phyloP scores from a whole-genome alignment of 495 filamentous ascomycete species.

The Penicillium mononematosum region DNA sequence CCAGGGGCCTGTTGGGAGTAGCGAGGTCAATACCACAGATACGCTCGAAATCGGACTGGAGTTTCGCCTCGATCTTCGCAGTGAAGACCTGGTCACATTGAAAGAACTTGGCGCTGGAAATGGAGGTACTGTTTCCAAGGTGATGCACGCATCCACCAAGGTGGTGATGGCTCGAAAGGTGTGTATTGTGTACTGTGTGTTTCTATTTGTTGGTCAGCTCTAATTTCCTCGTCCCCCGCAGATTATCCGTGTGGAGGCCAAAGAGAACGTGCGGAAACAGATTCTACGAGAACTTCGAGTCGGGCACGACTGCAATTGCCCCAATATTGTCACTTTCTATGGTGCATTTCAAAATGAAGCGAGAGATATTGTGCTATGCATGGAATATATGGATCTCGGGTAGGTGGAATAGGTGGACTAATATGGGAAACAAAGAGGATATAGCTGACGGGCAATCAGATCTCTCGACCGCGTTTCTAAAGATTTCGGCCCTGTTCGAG shows the following conservation, averaged over 20 bases:
- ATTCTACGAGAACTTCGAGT: conserved; percentile 96
- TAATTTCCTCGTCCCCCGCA: conserved; percentile 33
- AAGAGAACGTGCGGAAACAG: conserved; percentile 91
- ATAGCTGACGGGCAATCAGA: conserved; percentile 45
- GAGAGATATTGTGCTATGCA: conserved; percentile 97
- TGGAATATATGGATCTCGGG: conserved; percentile 99
- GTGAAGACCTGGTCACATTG: conserved; percentile 87
- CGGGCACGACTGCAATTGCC: conserved; percentile 95
- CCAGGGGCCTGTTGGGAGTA: conserved; percentile 59
- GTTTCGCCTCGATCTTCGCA: conserved; percentile 87
- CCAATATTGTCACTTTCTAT: conserved; percentile 95
- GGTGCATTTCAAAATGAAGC: conserved; percentile 94
- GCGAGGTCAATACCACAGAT: conserved; percentile 60
- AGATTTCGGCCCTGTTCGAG: conserved; percentile 89
- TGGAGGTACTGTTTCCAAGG: conserved; percentile 97
- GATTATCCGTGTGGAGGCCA: conserved; percentile 98
- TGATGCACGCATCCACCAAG: conserved; percentile 90
- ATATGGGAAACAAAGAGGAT: conserved; percentile 4
- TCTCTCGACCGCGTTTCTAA: conserved; percentile 94
- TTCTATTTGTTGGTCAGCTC: background rate
- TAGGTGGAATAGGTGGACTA: conserved; percentile 62
- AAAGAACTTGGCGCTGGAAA: conserved; percentile 96
- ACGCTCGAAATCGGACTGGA: conserved; percentile 96
- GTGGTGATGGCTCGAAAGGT: conserved; percentile 98
- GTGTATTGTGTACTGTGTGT: conserved; percentile 17